Evolutionary conservation across 768 basidiomycete species (phyloP).

Genomic region (Lactarius trivialis): DNA sequence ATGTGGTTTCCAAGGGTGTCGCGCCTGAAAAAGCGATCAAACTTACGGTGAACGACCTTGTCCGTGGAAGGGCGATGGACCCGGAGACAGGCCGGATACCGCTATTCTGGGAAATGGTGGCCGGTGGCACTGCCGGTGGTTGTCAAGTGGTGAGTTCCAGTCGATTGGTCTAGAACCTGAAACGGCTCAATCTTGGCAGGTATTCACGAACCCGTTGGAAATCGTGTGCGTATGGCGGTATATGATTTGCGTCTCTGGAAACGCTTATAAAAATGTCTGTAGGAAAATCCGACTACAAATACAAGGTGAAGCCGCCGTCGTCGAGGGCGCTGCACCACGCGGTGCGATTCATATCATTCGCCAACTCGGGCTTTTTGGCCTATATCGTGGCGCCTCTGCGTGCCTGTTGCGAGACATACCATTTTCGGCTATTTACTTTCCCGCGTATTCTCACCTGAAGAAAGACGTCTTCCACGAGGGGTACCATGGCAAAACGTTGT

Average conservation of each 20-base stretch:
- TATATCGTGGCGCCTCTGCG: slow-evolving; percentile 90
- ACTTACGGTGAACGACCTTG: slow-evolving; percentile 89
- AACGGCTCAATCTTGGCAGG: slow-evolving; percentile 36
- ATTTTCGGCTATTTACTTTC: slow-evolving; percentile 92
- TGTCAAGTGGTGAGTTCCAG: slow-evolving; percentile 87
- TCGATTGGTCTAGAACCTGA: not conserved
- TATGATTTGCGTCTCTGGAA: not conserved
- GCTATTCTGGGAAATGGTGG: slow-evolving; percentile 83
- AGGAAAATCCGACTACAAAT: slow-evolving; percentile 92
- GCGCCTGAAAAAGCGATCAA: slow-evolving; percentile 99
- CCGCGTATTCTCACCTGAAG: slow-evolving; percentile 84
- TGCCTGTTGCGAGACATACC: slow-evolving; percentile 95
- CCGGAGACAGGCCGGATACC: slow-evolving; percentile 94
- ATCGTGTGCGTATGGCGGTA: slow-evolving; percentile 61
- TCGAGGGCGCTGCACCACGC: slow-evolving; percentile 70
- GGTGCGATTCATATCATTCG: slow-evolving; percentile 91
- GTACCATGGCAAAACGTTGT: slow-evolving; percentile 87
- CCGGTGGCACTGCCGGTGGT: slow-evolving; percentile 90
- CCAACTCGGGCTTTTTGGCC: slow-evolving; percentile 84
- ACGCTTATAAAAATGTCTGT: slow-evolving; percentile 4
- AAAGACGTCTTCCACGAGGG: slow-evolving; percentile 94
- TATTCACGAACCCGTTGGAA: slow-evolving; percentile 96
- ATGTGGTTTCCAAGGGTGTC: slow-evolving; percentile 56
- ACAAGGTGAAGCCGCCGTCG: slow-evolving; percentile 91
- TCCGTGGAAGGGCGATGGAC: slow-evolving; percentile 79